phyloP scores from a whole-genome alignment of 495 filamentous ascomycete species.

The Apiosordaria backusii region DNA sequence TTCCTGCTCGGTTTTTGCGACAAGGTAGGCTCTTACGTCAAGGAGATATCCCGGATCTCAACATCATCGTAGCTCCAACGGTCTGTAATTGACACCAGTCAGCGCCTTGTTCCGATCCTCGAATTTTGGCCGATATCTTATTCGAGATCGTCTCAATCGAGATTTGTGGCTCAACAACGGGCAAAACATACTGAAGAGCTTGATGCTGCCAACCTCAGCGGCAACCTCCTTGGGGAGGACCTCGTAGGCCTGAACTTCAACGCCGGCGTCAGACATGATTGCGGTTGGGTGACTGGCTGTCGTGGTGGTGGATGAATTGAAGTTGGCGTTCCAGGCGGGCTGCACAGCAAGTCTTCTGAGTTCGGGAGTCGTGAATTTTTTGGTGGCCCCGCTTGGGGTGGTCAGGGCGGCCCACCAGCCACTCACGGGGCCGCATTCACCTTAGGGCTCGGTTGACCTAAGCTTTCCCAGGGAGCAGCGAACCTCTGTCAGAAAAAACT shows the following conservation, averaged over 20 bases:
- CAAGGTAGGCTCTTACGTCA: slow-evolving; percentile 73
- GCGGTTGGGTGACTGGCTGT: slow-evolving; percentile 24
- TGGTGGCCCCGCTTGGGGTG: slow-evolving; percentile 37
- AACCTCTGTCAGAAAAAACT: slow-evolving; percentile 33
- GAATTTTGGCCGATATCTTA: slow-evolving; percentile 10
- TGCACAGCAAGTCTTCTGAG: slow-evolving; percentile 20
- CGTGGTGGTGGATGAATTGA: slow-evolving; percentile 27
- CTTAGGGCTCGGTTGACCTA: slow-evolving; percentile 43
- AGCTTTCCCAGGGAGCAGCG: slow-evolving; percentile 18
- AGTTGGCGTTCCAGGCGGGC: slow-evolving; percentile 26
- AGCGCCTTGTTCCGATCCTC: slow-evolving; percentile 20
- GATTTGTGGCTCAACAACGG: background rate
- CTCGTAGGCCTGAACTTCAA: slow-evolving; percentile 74
- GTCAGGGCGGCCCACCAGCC: slow-evolving; percentile 25
- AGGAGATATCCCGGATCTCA: slow-evolving; percentile 97
- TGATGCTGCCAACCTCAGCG: slow-evolving; percentile 85
- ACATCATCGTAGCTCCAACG: slow-evolving; percentile 92
- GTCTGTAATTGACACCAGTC: slow-evolving; percentile 33
- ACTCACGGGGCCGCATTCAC: slow-evolving; percentile 28
- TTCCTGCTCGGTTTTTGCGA: background rate
- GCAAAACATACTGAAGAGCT: slow-evolving; percentile 74
- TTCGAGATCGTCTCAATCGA: background rate
- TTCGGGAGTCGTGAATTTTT: slow-evolving; percentile 37
- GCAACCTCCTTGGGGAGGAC: slow-evolving; percentile 94
- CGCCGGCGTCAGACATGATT: slow-evolving; percentile 96